These are phyloP conservation scores for Blastomyces gilchristii DNA, from an alignment of 2,329 filamentous ascomycete species.

Conservation along the genomic window DNA sequence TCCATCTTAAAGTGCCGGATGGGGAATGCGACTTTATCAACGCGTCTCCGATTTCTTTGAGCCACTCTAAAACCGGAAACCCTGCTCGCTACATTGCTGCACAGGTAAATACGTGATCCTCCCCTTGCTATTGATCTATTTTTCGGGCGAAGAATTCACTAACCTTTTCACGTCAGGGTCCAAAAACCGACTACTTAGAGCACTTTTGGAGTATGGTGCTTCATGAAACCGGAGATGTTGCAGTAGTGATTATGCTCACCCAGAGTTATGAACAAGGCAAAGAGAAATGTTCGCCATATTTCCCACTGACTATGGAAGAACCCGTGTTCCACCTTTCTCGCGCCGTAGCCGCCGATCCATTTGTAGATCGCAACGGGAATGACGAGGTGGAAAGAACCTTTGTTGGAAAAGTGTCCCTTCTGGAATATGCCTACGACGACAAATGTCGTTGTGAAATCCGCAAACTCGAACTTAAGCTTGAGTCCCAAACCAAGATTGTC, in stretches of 20 bases:
- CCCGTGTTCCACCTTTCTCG: constrained; percentile 37
- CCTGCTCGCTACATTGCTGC: constrained; percentile 72
- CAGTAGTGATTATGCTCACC: constrained; percentile 89
- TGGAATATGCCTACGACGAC: constrained; percentile 45
- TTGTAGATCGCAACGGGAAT: constrained; percentile 48
- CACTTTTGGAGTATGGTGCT: constrained; percentile 96
- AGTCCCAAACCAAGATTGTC: constrained; percentile 51
- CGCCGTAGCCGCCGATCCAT: constrained; percentile 28
- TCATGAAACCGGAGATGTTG: constrained; percentile 63
- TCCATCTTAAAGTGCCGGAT: constrained; percentile 67
- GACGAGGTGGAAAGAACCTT: constrained; percentile 45
- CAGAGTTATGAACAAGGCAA: constrained; percentile 67
- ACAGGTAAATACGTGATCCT: constrained; percentile 42
- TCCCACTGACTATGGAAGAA: constrained; percentile 51
- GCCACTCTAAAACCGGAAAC: constrained; percentile 38
- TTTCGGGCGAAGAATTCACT: neutral
- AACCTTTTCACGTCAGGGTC: constrained; percentile 46
- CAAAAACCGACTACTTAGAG: constrained; percentile 61
- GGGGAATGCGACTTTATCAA: constrained; percentile 71
- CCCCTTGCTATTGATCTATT: neutral
- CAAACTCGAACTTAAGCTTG: constrained; percentile 49
- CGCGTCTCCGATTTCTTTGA: constrained; percentile 59
- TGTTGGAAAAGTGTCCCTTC: constrained; percentile 56
- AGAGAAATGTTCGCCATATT: constrained; percentile 87
- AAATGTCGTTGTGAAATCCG: constrained; percentile 58